phyloP scores from a whole-genome alignment of 1,139 yeast genomes.

The Blastobotrys capitulatus region DNA sequence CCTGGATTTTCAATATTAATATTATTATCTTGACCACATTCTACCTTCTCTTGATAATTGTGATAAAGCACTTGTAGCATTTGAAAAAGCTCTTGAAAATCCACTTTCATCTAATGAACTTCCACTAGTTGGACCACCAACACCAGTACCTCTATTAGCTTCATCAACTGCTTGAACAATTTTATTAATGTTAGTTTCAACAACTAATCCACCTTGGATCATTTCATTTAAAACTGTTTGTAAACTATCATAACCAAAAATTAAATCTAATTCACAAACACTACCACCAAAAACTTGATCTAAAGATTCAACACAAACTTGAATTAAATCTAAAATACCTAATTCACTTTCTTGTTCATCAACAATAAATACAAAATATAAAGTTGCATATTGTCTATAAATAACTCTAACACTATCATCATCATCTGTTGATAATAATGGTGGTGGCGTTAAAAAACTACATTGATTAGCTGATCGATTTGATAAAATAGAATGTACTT shows the following conservation, averaged over 20 bases:
- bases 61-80: slow-evolving; percentile 40
- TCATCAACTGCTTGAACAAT: slow-evolving; percentile 65
- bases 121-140: slow-evolving; percentile 20
- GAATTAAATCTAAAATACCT: slow-evolving; percentile 89
- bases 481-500: slow-evolving; percentile 65
- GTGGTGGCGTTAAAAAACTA: slow-evolving; percentile 76
- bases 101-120: slow-evolving; percentile 14
- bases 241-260: slow-evolving; percentile 94
- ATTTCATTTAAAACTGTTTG: slow-evolving; percentile 84
- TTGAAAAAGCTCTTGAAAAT: slow-evolving; percentile 31
- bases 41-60: slow-evolving; percentile 44
- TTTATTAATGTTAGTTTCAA: slow-evolving; percentile 78
- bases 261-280: slow-evolving; percentile 92
- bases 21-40: slow-evolving; percentile 34
- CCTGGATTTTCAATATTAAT: neutral
- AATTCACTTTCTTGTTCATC: slow-evolving; percentile 94
- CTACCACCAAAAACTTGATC: slow-evolving; percentile 81
- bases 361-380: slow-evolving; percentile 89
- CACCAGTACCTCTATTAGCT: slow-evolving; percentile 32
- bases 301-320: slow-evolving; percentile 92
- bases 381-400: slow-evolving; percentile 89
- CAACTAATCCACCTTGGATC: slow-evolving; percentile 98
- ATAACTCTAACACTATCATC: slow-evolving; percentile 84
- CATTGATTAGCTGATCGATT: slow-evolving; percentile 69
- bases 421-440: slow-evolving; percentile 46